Percentiles rank a stretch among this genome's conserved stretches.
Conservation (phyloP, 208 protist genomes). For the Trypanosoma brucei region DNA sequence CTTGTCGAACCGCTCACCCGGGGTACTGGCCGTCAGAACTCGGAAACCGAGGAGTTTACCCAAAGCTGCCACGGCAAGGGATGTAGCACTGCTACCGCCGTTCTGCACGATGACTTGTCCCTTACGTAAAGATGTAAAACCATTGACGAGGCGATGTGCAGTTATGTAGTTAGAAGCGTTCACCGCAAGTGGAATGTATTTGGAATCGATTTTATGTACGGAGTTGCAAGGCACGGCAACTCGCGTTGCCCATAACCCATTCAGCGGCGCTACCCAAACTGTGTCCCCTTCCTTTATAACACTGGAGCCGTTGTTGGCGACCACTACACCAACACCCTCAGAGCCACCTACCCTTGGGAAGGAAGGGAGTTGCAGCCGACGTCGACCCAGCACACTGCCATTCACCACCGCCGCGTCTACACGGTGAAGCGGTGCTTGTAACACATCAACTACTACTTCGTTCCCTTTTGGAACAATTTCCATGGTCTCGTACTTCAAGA, state of each 20-base stretch:
- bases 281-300: conserved; percentile 64
- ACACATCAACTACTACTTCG: conserved; percentile 60
- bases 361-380: conserved; percentile 25
- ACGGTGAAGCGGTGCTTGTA: conserved; percentile 56
- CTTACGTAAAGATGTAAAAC: conserved; percentile 43
- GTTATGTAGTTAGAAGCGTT: conserved; percentile 68
- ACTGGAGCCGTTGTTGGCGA: conserved; percentile 14
- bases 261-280: conserved; percentile 64
- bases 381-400: conserved; percentile 54
- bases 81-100: conserved; percentile 66
- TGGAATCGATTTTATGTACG: conserved; percentile 58
- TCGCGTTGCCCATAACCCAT: conserved; percentile 65
- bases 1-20: conserved; percentile 50
- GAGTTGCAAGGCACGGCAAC: conserved; percentile 33
- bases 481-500: conserved; percentile 50
- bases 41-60: conserved; percentile 34
- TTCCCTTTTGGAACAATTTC: conserved; percentile 40
- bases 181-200: conserved; percentile 39
- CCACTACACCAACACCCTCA: conserved; percentile 64
- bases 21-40: conserved; percentile 59
- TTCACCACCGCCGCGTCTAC: conserved; percentile 65
- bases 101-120: conserved; percentile 69
- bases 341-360: conserved; percentile 60
- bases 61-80: conserved; percentile 63
- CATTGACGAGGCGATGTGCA: conserved; percentile 61